Base-by-base conservation (phyloP, 2,329 filamentous ascomycete genomes). In the Alternaria gaisen region DNA sequence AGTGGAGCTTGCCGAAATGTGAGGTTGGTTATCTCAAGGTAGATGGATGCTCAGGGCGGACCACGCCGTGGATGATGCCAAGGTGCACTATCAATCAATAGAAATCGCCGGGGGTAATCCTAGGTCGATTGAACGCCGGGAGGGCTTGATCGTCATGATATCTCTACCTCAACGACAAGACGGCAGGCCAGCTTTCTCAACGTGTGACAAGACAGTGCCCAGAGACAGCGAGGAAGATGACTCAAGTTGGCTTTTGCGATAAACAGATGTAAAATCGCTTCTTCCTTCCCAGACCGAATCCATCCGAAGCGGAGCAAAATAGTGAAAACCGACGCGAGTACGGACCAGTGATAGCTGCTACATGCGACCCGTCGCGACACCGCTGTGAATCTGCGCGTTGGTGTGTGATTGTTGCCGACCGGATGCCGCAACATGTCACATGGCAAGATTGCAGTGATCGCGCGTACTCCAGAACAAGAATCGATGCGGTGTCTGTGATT, bases 1-100 rank as follows among this genome's bases (percentile, higher is more conserved):
- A 58, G 28, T 53, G 42, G 38, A 58, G 48, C 22, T 58, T 53
- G 46, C 54, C 48, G 58, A 43, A 22, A 36, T 43, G 24, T 42
- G 26, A 60, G 28, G 36, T 28, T 36, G 47, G 47, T 44, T 34
- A 38, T 44, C 8, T 30, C 34, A 51, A 50, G 53, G 34, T 36
- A 44, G 38, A 56, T 41, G 53, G 53, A 43, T 53, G 58, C 46
- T 41, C 30, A 52, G 18, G 53, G 30, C 40, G 53, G 50, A 58
- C 53, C 47, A 43, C 28, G 53, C 36, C 42, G 46, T 20, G 36
- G 20, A 40, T n/a, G n/a, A 12, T 28, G 58, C 54, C 48, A 58
- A 58, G 48, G 47, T 46, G 48, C 48, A 41, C 42, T 48, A 58
- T 36, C 58, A 53, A n/a, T 61, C 58, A 58, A 61, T 53, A 61